Evolutionary conservation across 73 alveolate genomes (phyloP), one percentile per base, ranked within the genome.

Genomic region (Loxodes magnus): DNA sequence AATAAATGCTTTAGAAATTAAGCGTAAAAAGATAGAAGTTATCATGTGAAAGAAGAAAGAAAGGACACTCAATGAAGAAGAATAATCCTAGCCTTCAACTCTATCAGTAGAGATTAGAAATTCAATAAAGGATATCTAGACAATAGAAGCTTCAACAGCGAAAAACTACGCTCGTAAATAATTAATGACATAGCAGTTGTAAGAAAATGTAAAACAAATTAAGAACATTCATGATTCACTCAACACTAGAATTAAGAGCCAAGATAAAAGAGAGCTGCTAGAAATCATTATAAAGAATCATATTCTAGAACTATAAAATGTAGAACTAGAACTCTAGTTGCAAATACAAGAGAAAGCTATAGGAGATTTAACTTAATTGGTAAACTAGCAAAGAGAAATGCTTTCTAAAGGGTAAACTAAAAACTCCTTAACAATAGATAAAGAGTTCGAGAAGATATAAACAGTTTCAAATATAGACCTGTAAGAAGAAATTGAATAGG

Each of bases 1-100:
- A 5, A 65, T 77, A 80, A 82, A 82, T 71, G 79, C 77, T 12
- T 42, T 82, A 5, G 94, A 82, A 35, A 82, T 82, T 1, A 70
- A 74, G 41, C 76, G 79, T 51, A 49, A 86, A 46, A 74, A 82
- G 30, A 83, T 87, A 5, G 87, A 82, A 43, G 67, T 82, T 3
- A 34, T 77, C 19, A 44, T 75, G 7, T 71, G 88, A 39, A 52
- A 71, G 49, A 68, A 66, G 33, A 57, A 69, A 20, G 69, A 51
- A 5, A n/a, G n/a, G n/a, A n/a, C 38, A 22, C 39, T 39, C 3
- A 7, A 51, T 36, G 35, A 56, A 20, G 27, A 26, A 38, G 24
- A 29, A 51, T 48, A 51, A 4, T 23, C 56, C 48, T n/a, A n/a
- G n/a, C 43, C 42, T 44, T 53, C 20, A 55, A 63, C 46, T 23